phyloP scores from a whole-genome alignment of 306 rosid genomes.

The Corylus heterophylla region DNA sequence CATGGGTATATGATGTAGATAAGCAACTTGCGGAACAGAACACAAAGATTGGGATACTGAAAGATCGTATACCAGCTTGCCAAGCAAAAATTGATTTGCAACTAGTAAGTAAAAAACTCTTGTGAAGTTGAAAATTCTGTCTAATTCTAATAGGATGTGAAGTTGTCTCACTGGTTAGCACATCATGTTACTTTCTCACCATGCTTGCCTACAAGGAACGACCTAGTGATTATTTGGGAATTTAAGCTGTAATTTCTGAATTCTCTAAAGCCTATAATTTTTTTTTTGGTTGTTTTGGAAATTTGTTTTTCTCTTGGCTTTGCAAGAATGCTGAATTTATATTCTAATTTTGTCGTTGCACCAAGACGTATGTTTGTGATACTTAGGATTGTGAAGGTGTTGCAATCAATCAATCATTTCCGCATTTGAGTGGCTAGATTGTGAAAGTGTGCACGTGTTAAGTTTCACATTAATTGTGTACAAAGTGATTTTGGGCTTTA shows the following conservation, averaged over 20 bases:
- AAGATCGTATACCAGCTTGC: constrained; percentile 70
- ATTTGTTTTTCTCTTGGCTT: neutral
- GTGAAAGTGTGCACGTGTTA: no score
- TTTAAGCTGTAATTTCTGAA: neutral
- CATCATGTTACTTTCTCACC: neutral
- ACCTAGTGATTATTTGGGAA: neutral
- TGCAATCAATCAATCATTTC: no score
- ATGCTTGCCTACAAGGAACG: neutral
- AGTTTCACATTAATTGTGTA: no score
- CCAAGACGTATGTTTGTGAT: neutral
- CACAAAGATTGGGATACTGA: constrained; percentile 55
- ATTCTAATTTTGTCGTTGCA: neutral
- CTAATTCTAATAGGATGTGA: constrained; percentile 11
- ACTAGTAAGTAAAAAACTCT: constrained; percentile 41
- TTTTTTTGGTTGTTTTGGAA: neutral
- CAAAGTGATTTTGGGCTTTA: no score
- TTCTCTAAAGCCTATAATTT: neutral
- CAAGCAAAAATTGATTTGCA: constrained; percentile 71
- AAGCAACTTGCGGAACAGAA: constrained; percentile 53
- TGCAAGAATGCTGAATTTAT: neutral
- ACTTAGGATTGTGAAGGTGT: no score
- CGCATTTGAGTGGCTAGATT: no score
- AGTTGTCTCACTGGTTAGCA: constrained; percentile 4
- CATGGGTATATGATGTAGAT: constrained; percentile 87
- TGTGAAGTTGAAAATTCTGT: neutral